A percentile compares a stretch with the other conserved stretches of the same genome.
Conservation (phyloP, 257 asterid genomes). For the Phtheirospermum japonicum region DNA sequence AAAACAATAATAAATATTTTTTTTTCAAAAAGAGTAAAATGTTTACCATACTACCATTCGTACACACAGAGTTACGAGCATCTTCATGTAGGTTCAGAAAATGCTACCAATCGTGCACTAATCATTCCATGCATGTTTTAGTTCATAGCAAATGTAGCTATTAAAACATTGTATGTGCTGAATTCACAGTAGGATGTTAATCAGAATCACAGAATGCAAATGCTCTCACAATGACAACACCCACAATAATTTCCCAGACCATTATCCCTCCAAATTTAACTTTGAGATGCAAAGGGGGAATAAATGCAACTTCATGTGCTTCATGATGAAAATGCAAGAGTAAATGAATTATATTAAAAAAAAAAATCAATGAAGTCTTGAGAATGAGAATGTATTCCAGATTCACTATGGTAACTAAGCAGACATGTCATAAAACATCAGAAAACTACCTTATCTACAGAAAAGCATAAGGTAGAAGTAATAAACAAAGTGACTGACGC, state of each 20-base stretch:
- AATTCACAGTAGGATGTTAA: too few species aligned
- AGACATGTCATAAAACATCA: constrained; percentile 1
- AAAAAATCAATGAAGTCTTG: neutral
- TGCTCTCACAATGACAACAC: too few species aligned
- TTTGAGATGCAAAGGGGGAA: neutral
- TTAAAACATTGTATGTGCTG: too few species aligned
- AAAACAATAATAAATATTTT: too few species aligned
- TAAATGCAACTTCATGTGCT: too few species aligned
- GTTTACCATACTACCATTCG: too few species aligned
- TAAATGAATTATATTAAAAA: neutral
- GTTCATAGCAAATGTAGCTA: too few species aligned
- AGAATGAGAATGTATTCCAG: neutral
- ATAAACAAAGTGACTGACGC: constrained; percentile 13
- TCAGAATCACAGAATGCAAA: too few species aligned
- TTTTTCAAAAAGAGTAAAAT: neutral
- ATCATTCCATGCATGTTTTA: constrained; percentile 1
- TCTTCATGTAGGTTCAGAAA: too few species aligned
- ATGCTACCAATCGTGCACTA: neutral
- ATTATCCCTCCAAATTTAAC: constrained; percentile 12
- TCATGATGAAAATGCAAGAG: constrained; percentile 16
- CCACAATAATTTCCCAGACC: too few species aligned
- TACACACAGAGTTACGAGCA: too few species aligned
- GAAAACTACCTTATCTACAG: constrained; percentile 15
- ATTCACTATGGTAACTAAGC: too few species aligned
- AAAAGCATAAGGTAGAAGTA: constrained; percentile 16